Base-by-base conservation (phyloP, 495 filamentous ascomycete genomes). In the Apodospora peruviana region DNA sequence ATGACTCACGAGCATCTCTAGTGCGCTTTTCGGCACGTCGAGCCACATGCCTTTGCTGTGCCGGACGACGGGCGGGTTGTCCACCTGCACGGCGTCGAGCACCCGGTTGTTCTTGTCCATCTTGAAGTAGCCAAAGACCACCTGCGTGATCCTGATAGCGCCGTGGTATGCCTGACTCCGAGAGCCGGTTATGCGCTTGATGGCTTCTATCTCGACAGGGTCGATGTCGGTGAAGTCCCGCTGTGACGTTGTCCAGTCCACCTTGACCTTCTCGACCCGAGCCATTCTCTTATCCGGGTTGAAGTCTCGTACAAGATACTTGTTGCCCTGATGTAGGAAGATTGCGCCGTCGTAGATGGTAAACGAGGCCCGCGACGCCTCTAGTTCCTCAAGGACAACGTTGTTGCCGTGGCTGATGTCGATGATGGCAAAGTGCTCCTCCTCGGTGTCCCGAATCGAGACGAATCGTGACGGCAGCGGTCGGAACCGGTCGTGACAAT, bases 281-380 rank as follows among this genome's bases (percentile, higher is more conserved):
- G 91, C 91, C 46, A 95, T 81, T 52, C 79, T 80, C 45, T 77
- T 76, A 27, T 91, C 86, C 14, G 84, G 82, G 59, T 83, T 85
- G 61, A 97, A 87, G 57, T 96, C 88, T 56, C 87, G 85, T 45
- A 99, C 86, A 1, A 99, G 79, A 64, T 95, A 99, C 2, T 83
- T 93, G 48, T 81, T 79, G 45, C 93, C 93, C 73, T 96, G 91
- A 65, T 97, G 94, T 5, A 97, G 79, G 76, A 95, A 99, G 53
- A 99, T 96, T 47, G 88, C 93, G 22, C 94, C 93, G 72, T 97
- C 91, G 62, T 97, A 97, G 55, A 97, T 81, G 35, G 90, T 94
- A 69, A 97, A 96, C 67, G 90, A 90, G 2, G 94, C 93, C 16
- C 94, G 83, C 5, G 89, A 93, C 14, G 90, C 89, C 64, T 97